Evolutionary conservation across 2,329 filamentous ascomycete genomes (phyloP).

Genomic region (Arthrobotrys musiformis): DNA sequence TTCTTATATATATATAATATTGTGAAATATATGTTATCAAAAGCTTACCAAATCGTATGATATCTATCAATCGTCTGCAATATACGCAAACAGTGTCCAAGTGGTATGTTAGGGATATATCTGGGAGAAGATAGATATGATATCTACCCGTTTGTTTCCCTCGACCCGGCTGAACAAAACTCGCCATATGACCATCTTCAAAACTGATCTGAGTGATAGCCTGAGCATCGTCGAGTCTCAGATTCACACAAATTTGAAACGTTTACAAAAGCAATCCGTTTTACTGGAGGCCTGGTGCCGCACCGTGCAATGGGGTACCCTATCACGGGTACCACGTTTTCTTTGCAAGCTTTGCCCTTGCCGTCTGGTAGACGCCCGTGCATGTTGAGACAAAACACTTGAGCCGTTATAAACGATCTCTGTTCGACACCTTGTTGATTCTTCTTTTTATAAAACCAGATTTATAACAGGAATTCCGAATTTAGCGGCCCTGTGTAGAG

Average conservation of each 20-base stretch:
- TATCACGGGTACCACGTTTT: constrained; percentile 28
- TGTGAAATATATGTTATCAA: no score
- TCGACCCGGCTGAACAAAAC: constrained; percentile 1
- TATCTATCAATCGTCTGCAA: not conserved
- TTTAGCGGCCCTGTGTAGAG: not conserved
- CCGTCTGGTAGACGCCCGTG: not conserved
- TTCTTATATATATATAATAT: not conserved
- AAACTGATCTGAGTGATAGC: not conserved
- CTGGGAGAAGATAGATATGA: not conserved
- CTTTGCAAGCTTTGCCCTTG: not conserved
- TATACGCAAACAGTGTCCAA: not conserved
- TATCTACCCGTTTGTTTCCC: constrained; percentile 25
- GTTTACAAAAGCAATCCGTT: constrained; percentile 1
- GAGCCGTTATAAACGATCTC: constrained; percentile 5
- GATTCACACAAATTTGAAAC: constrained; percentile 39
- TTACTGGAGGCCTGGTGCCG: not conserved
- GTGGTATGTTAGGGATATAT: no score
- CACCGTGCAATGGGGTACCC: constrained; percentile 4
- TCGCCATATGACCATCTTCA: not conserved
- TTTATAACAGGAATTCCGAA: not conserved
- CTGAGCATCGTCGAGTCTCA: constrained; percentile 9
- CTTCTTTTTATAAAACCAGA: not conserved
- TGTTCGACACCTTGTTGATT: no score
- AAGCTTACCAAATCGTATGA: not conserved
- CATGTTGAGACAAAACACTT: constrained; percentile 17